Evolutionary conservation across 371 early-diverging fungal species (phyloP).

Genomic region (Mortierella sp.): DNA sequence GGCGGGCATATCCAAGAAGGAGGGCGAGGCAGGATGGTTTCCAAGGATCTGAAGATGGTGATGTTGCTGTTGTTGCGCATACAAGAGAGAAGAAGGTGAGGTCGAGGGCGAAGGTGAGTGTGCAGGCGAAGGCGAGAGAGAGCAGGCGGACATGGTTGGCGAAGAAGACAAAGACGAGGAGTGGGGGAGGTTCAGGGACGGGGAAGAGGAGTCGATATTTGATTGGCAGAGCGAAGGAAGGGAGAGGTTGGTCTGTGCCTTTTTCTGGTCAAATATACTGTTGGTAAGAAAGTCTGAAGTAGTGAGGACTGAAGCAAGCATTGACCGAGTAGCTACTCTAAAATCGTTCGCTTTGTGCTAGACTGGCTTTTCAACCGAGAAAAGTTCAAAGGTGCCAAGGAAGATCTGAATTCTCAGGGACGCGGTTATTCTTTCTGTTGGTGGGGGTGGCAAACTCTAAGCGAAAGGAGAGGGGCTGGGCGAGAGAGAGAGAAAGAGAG

Average conservation of each 20-base stretch:
- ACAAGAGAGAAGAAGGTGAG: slow-evolving; percentile 8
- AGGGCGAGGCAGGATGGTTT: slow-evolving; percentile 41
- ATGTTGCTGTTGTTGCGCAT: slow-evolving; percentile 11
- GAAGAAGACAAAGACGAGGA: slow-evolving; percentile 16
- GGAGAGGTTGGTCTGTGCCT: slow-evolving; percentile 44
- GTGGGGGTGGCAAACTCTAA: not conserved
- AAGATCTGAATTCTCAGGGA: too few species aligned
- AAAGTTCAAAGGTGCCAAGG: not conserved
- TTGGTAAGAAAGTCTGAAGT: too few species aligned
- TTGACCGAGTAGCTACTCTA: not conserved
- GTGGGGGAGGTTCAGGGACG: not conserved
- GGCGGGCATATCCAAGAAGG: slow-evolving; percentile 29
- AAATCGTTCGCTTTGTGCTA: too few species aligned
- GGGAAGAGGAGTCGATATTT: not conserved
- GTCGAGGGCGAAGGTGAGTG: slow-evolving; percentile 9
- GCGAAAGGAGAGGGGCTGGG: not conserved
- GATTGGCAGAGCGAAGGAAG: slow-evolving; percentile 12
- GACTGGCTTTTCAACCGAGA: not conserved
- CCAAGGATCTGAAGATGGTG: slow-evolving; percentile 48
- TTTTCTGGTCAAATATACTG: not conserved
- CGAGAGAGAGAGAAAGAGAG: not conserved
- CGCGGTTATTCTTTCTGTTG: not conserved
- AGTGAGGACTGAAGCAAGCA: too few species aligned
- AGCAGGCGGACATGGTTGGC: slow-evolving; percentile 15
- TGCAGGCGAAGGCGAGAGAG: slow-evolving; percentile 15